These are phyloP conservation scores for Solanum chilense DNA, from an alignment of 257 asterid species.

Conservation along the genomic window DNA sequence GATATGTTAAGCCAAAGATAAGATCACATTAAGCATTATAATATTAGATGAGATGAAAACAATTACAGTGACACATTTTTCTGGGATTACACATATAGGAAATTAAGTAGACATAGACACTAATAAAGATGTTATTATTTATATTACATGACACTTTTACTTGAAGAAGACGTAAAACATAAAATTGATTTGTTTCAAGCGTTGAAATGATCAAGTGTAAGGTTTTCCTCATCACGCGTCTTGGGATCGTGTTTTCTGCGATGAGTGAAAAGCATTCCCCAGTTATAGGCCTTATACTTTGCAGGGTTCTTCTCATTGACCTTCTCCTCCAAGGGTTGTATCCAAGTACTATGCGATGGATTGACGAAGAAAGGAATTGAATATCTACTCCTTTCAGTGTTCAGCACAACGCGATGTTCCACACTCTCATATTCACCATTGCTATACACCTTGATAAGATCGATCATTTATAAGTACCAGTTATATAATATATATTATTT, in stretches of 20 bases:
- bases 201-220: slow-evolving; percentile 55
- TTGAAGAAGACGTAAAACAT: background rate
- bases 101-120: background rate
- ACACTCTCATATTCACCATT: slow-evolving; percentile 65
- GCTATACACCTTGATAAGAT: slow-evolving; percentile 75
- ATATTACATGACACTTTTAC: background rate
- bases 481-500: background rate
- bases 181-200: background rate
- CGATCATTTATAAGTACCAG: background rate
- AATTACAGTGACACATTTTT: background rate
- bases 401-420: slow-evolving; percentile 63
- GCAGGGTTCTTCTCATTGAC: slow-evolving; percentile 22
- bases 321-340: slow-evolving; percentile 46
- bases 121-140: background rate
- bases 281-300: slow-evolving; percentile 46
- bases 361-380: slow-evolving; percentile 62
- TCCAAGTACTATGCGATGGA: slow-evolving; percentile 45
- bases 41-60: background rate
- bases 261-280: slow-evolving; percentile 51
- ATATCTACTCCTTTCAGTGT: slow-evolving; percentile 42
- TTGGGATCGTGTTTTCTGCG: slow-evolving; percentile 44
- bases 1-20: background rate
- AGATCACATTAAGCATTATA: background rate
- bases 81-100: background rate
- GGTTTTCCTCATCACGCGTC: slow-evolving; percentile 46